Percentiles rank a stretch among this genome's conserved stretches.
phyloP scores from a whole-genome alignment of 2,329 filamentous ascomycete genomes.

The Alternaria triticina region DNA sequence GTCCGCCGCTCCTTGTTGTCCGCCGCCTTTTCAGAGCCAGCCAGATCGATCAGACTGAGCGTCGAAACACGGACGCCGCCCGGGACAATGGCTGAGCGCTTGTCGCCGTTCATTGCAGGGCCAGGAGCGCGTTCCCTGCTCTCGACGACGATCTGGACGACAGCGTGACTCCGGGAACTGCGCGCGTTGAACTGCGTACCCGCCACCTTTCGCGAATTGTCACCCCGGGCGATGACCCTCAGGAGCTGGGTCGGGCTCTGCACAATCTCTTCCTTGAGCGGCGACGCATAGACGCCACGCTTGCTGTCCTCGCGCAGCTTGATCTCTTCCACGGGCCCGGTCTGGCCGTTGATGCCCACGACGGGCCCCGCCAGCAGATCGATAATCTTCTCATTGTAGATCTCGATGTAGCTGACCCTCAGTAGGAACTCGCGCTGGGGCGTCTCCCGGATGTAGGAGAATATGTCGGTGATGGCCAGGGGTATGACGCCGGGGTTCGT shows the following conservation, averaged over 20 bases:
- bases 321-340: slow-evolving; percentile 81
- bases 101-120: slow-evolving; percentile 49
- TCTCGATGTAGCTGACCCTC: slow-evolving; percentile 96
- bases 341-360: slow-evolving; percentile 58
- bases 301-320: slow-evolving; percentile 97
- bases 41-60: slow-evolving; percentile 92
- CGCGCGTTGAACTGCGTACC: slow-evolving; percentile 97
- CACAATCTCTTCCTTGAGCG: slow-evolving; percentile 97
- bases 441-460: slow-evolving; percentile 97
- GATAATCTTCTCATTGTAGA: slow-evolving; percentile 98
- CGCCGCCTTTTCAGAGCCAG: slow-evolving; percentile 93
- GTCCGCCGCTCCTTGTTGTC: slow-evolving; percentile 92
- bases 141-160: slow-evolving; percentile 98
- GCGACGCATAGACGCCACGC: slow-evolving; percentile 93
- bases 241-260: slow-evolving; percentile 95
- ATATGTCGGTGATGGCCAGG: slow-evolving; percentile 96
- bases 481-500: slow-evolving; percentile 96
- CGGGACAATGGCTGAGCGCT: slow-evolving; percentile 58
- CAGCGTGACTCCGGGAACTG: slow-evolving; percentile 96
- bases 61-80: slow-evolving; percentile 96
- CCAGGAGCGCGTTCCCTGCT: slow-evolving; percentile 83
- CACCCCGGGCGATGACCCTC: slow-evolving; percentile 91
- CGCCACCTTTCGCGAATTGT: slow-evolving; percentile 85
- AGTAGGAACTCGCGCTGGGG: slow-evolving; percentile 92
- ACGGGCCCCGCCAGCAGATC: slow-evolving; percentile 82